Percentiles rank a stretch among this genome's conserved stretches.
These are phyloP conservation scores for Limnomonas spitsbergensis DNA, from an alignment of 139 green algal genomes.

Conservation along the genomic window DNA sequence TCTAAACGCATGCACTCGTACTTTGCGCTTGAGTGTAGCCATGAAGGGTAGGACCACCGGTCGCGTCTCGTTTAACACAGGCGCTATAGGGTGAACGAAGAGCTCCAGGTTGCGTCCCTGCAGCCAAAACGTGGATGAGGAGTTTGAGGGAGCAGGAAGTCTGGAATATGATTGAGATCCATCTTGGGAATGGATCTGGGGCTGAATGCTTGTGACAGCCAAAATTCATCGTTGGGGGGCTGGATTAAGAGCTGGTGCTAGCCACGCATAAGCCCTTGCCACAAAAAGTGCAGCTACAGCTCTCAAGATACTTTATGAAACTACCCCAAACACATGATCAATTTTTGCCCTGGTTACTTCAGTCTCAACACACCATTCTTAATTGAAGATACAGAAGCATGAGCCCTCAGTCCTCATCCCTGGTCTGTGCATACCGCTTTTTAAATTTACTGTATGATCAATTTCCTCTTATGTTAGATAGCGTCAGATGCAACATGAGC, in stretches of 20 bases:
- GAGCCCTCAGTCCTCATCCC: no score
- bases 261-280: no score
- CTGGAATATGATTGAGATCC: background rate
- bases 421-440: no score
- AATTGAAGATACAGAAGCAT: no score
- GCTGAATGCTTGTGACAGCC: background rate
- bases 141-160: slow-evolving; percentile 61
- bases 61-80: slow-evolving; percentile 63
- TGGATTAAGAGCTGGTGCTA: background rate
- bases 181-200: background rate
- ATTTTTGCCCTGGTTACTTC: no score
- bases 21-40: slow-evolving; percentile 21
- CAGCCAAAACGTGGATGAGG: slow-evolving; percentile 59
- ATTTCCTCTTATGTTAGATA: no score
- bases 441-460: no score
- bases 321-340: no score
- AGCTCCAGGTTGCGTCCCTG: slow-evolving; percentile 43
- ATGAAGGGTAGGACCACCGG: slow-evolving; percentile 54
- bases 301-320: no score
- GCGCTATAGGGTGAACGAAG: slow-evolving; percentile 67
- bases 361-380: no score
- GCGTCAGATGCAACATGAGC: no score
- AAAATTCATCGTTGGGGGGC: background rate
- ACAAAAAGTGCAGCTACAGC: no score
- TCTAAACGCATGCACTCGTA: slow-evolving; percentile 20